phyloP scores from a whole-genome alignment of 2,329 filamentous ascomycete species.

The Aspergillus japonicus region DNA sequence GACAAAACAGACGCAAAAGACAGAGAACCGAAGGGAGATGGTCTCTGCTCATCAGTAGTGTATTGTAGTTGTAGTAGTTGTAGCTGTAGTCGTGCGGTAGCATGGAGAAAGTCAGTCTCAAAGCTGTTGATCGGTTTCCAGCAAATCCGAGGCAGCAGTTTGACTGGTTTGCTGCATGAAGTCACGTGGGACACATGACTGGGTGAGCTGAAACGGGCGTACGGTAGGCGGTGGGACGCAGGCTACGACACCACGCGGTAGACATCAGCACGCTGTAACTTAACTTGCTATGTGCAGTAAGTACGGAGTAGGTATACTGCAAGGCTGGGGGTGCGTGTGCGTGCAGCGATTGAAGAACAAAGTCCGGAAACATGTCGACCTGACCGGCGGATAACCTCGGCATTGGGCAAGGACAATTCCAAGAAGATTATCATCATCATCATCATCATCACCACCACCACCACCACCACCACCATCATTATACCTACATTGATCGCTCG shows the following conservation, averaged over 20 bases:
- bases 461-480: too few species aligned
- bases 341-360: neutral
- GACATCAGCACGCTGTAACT: conserved; percentile 7
- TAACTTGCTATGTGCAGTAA: neutral
- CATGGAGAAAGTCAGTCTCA: neutral
- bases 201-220: neutral
- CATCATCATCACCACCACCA: too few species aligned
- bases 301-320: too few species aligned
- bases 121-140: neutral
- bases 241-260: conserved; percentile 8
- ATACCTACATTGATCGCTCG: neutral
- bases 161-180: neutral
- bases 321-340: too few species aligned
- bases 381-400: neutral
- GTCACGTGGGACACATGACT: conserved; percentile 12
- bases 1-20: neutral
- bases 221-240: neutral
- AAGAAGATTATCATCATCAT: too few species aligned
- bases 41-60: neutral
- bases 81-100: neutral
- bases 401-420: neutral
- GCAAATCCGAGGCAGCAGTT: neutral
- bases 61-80: neutral
- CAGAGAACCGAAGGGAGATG: neutral
- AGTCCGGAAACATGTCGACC: too few species aligned